Evolutionary conservation across 108 stramenopile genomes (phyloP).

Genomic region (Skeletonema potamos): DNA sequence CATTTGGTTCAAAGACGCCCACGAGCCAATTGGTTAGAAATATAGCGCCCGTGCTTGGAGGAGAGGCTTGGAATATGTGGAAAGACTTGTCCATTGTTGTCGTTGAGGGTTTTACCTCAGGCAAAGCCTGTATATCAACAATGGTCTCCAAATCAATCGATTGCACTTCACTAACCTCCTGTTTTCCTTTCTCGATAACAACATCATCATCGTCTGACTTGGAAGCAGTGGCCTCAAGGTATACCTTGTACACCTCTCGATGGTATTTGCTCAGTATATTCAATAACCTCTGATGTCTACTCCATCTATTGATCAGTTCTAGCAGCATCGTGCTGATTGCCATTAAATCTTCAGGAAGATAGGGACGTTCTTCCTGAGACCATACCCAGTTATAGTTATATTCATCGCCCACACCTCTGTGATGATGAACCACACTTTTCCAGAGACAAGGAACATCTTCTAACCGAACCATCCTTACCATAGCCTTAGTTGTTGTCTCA

Average conservation of each 20-base stretch:
- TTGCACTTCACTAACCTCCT: neutral
- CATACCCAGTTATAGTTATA: neutral
- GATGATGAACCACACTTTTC: constrained; percentile 25
- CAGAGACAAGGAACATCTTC: constrained; percentile 37
- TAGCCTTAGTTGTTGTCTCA: constrained; percentile 1
- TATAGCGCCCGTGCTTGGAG: constrained; percentile 12
- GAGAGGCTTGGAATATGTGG: constrained; percentile 44
- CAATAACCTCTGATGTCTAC: constrained; percentile 32
- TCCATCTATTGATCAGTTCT: constrained; percentile 41
- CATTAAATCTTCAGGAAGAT: constrained; percentile 24
- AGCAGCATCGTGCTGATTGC: constrained; percentile 23
- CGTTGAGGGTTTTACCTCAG: neutral
- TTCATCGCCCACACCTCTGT: no score
- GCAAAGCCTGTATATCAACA: no score
- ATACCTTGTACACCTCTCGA: constrained; percentile 27
- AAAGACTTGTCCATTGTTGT: constrained; percentile 8
- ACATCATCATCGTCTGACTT: constrained; percentile 3
- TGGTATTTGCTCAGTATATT: constrained; percentile 32
- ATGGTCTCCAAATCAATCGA: neutral
- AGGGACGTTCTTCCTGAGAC: constrained; percentile 17
- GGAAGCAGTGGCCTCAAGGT: constrained; percentile 11
- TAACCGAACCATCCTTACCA: neutral
- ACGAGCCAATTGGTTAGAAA: constrained; percentile 37
- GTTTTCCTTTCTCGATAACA: neutral
- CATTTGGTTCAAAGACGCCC: constrained; percentile 38